Base-by-base conservation (phyloP, 2,329 filamentous ascomycete genomes). In the Ilyonectria mors-panacis region DNA sequence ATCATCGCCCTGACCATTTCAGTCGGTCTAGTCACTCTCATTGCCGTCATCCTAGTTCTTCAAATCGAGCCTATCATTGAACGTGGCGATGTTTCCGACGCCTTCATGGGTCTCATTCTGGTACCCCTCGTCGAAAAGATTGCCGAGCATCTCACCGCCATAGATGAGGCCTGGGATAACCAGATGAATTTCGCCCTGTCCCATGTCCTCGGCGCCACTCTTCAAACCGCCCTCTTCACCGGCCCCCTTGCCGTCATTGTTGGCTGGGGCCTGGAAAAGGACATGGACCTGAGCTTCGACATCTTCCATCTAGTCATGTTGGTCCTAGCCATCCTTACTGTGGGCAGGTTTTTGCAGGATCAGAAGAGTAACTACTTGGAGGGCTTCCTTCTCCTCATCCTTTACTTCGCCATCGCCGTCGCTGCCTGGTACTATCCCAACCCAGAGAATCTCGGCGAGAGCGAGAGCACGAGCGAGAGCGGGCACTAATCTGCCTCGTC, bases 281-380 rank as follows among this genome's bases (percentile, higher is more conserved):
- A 85, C 6, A 93, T 98, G 88, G 90, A 93, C 69, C 85, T 97
- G 59, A 91, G 94, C 77, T 97, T 97, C 78, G 93, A 96, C 73
- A 86, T 94, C 15, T 97, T 97, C 84, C 94, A 97, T 82, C 87
- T 97, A 21, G 88, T 92, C 63, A 87, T 97, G 70, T 84, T 98
- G 9, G 89, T 98, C 63, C 86, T 98, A 26, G 89, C 93, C 30
- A 95, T 97, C 74, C 85, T 98, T 47, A 94, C 94, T 0, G 93
- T 97, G 42, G 94, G 94, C 1, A 93, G 94, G 68, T 97, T 97
- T 81, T 82, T 98, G 61, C 87, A 94, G 56, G 95, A 98, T 77
- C 91, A 93, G 72, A 95, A 96, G 85, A 94, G 91, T 68, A 97
- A 97, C 77, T 98, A 97, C 76, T 87, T 98, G 5, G 95, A 98